These are phyloP conservation scores for Phanerochaete sordida DNA, from an alignment of 768 basidiomycete genomes.

Conservation along the genomic window DNA sequence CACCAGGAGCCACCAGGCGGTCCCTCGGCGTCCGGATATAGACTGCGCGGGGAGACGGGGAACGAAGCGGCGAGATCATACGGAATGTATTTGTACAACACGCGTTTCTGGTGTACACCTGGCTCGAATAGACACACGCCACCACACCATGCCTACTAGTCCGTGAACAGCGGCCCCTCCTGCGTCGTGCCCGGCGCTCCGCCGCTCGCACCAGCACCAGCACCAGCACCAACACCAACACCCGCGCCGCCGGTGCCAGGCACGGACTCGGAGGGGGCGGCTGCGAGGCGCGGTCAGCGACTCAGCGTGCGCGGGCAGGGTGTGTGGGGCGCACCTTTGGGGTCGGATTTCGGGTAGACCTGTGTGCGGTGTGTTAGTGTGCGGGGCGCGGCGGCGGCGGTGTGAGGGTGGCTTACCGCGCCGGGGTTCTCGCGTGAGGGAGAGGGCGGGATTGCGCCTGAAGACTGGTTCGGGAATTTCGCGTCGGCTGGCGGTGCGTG, in stretches of 20 bases:
- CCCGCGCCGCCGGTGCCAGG: constrained; percentile 21
- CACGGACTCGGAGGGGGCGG: constrained; percentile 19
- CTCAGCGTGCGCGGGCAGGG: constrained; percentile 19
- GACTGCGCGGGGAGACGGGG: too few relatives aligned
- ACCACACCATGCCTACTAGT: constrained; percentile 8
- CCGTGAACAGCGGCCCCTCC: constrained; percentile 26
- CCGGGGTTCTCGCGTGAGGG: constrained; percentile 46
- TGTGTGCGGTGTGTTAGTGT: constrained; percentile 15
- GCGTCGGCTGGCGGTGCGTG: constrained; percentile 27
- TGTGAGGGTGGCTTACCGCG: constrained; percentile 26
- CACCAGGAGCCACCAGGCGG: too few relatives aligned
- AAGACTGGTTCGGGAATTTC: constrained; percentile 37
- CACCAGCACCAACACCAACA: too few relatives aligned
- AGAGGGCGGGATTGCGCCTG: constrained; percentile 37
- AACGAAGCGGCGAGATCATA: too few relatives aligned
- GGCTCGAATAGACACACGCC: neutral
- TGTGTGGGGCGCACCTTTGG: constrained; percentile 29
- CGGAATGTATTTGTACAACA: neutral
- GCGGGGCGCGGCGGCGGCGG: neutral
- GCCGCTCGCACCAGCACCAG: too few relatives aligned
- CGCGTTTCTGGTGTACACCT: neutral
- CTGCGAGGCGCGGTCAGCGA: constrained; percentile 18
- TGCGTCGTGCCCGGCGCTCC: constrained; percentile 1
- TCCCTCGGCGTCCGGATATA: too few relatives aligned
- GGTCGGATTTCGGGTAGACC: constrained; percentile 48